Percentiles rank a stretch among this genome's conserved stretches.
These are phyloP conservation scores for Castanea mollissima DNA, from an alignment of 306 rosid genomes.

Conservation along the genomic window DNA sequence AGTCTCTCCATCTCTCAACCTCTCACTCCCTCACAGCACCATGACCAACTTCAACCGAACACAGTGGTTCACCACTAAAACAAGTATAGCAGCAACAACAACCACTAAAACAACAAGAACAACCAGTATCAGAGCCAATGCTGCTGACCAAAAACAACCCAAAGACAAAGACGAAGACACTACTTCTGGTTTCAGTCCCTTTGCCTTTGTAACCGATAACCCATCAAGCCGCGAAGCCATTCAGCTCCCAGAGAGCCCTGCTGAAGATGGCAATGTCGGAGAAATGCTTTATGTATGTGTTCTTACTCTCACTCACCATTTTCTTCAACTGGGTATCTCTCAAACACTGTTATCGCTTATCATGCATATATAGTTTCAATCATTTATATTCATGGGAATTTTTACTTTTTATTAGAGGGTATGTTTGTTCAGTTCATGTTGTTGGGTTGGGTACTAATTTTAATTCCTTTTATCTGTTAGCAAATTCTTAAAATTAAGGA, in stretches of 20 bases:
- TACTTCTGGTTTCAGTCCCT: constrained; percentile 65
- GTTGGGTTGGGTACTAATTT: not conserved
- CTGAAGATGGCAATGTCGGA: constrained; percentile 96
- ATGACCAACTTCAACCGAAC: constrained; percentile 1
- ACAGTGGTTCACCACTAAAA: not conserved
- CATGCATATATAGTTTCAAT: too few species aligned
- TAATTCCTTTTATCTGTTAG: not conserved
- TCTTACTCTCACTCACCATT: not conserved
- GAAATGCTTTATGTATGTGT: constrained; percentile 81
- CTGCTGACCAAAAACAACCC: constrained; percentile 36
- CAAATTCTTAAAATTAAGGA: not conserved
- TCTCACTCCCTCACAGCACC: constrained; percentile 22
- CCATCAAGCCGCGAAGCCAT: constrained; percentile 89
- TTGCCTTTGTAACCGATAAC: constrained; percentile 94
- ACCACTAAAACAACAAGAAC: not conserved
- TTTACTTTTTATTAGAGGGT: not conserved
- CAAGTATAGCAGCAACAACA: constrained; percentile 14
- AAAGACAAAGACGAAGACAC: constrained; percentile 33
- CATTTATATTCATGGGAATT: not conserved
- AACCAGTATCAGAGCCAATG: constrained; percentile 43
- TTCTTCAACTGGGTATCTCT: not conserved
- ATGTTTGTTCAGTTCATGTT: not conserved
- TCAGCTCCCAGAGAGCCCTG: constrained; percentile 78
- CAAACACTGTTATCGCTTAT: not conserved
- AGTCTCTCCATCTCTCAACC: constrained; percentile 31